phyloP scores from a whole-genome alignment of 2,329 filamentous ascomycete genomes.

The Cercospora sp. region DNA sequence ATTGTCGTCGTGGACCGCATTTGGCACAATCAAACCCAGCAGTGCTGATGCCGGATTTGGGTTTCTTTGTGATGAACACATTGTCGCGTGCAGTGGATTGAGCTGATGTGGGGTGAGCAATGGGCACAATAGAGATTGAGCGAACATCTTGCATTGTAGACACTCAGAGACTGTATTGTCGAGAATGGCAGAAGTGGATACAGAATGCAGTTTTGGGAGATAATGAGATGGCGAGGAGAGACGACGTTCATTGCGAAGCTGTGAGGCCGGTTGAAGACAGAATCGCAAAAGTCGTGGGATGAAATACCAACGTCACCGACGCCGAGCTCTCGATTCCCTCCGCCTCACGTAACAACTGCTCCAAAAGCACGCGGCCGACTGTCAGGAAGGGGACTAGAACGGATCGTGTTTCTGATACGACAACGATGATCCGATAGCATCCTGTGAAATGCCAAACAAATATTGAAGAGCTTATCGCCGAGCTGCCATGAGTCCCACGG shows the following conservation, averaged over 20 bases:
- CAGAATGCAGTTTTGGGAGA: not conserved
- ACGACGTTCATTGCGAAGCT: not conserved
- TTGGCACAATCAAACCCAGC: conserved; percentile 1
- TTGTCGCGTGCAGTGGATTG: not conserved
- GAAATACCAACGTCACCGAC: no score
- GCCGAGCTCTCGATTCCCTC: no score
- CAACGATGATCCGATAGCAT: no score
- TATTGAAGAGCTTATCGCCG: no score
- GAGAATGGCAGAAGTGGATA: not conserved
- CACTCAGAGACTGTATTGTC: not conserved
- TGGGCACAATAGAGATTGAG: not conserved
- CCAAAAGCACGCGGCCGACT: no score
- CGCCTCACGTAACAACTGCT: no score
- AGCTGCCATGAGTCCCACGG: no score
- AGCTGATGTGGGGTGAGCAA: not conserved
- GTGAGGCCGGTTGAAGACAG: not conserved
- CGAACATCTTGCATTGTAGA: not conserved
- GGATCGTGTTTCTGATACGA: no score
- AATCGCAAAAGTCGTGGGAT: not conserved
- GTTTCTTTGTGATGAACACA: not conserved
- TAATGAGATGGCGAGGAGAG: not conserved
- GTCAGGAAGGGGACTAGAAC: no score
- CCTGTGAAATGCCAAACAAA: no score
- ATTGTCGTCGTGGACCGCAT: not conserved
- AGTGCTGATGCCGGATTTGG: not conserved